Conservation (phyloP, 768 basidiomycete species). For the Tremella mesenterica region DNA sequence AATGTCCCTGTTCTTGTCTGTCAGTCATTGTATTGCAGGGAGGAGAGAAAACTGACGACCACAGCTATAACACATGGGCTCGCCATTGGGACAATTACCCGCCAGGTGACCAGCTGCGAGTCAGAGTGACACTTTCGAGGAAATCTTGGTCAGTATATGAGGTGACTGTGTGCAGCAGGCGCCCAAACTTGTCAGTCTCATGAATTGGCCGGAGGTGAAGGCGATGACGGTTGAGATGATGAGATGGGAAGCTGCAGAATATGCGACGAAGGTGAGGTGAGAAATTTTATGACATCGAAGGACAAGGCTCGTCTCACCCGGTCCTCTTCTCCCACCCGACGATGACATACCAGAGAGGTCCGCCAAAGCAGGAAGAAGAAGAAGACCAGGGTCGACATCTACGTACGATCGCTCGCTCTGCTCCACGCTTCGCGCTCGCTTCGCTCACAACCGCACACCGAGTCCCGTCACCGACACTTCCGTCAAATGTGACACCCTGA, state of each 20-base stretch:
- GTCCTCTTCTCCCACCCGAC: background rate
- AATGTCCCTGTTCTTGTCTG: slow-evolving; percentile 34
- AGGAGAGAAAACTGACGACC: slow-evolving; percentile 18
- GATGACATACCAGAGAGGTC: background rate
- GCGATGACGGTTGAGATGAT: background rate
- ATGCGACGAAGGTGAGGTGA: background rate
- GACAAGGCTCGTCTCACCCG: background rate
- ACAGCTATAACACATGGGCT: slow-evolving; percentile 43
- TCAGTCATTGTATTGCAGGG: background rate
- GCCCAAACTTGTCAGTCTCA: too few species aligned
- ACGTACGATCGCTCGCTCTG: slow-evolving; percentile 1
- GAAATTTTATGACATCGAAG: background rate
- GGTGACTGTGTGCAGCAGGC: too few species aligned
- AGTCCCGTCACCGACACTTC: too few species aligned
- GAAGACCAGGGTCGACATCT: background rate
- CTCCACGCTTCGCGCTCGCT: background rate
- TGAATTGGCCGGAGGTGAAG: background rate
- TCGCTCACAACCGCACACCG: background rate
- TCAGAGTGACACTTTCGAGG: background rate
- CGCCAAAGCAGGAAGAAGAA: background rate
- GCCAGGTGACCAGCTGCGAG: slow-evolving; percentile 41
- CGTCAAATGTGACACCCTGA: background rate
- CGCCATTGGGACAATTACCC: slow-evolving; percentile 37
- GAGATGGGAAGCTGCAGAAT: slow-evolving; percentile 1
- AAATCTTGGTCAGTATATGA: background rate